Percentiles rank a stretch among this genome's conserved stretches.
Conservation (phyloP, 441 rosid species). For the Pelargonium australe region DNA sequence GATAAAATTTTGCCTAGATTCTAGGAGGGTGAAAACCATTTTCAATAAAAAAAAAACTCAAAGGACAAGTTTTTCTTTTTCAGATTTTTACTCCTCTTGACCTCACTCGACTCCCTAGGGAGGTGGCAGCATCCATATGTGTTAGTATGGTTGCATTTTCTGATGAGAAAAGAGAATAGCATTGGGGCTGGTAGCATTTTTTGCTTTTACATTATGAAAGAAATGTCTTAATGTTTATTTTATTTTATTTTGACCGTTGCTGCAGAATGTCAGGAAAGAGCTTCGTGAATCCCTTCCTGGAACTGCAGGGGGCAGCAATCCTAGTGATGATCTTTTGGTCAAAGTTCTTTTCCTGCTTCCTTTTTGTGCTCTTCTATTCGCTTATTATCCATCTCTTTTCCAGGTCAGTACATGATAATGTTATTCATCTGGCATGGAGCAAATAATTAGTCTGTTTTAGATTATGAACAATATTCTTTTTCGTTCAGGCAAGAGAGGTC, state of each 20-base stretch:
- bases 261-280: slow-evolving; percentile 59
- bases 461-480: slow-evolving; percentile 13
- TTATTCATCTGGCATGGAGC: slow-evolving; percentile 10
- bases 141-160: too few species aligned
- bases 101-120: too few species aligned
- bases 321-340: slow-evolving; percentile 54
- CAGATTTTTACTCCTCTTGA: too few species aligned
- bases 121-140: too few species aligned
- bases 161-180: too few species aligned
- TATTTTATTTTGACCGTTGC: background rate
- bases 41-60: too few species aligned
- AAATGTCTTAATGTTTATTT: background rate
- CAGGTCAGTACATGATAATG: slow-evolving; percentile 41
- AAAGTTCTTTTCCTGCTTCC: slow-evolving; percentile 70
- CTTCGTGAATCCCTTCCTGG: slow-evolving; percentile 90
- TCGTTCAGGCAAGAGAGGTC: slow-evolving; percentile 47
- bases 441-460: background rate
- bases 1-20: too few species aligned
- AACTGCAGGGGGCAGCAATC: slow-evolving; percentile 80
- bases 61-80: too few species aligned
- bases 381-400: slow-evolving; percentile 42
- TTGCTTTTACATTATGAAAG: background rate
- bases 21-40: too few species aligned
- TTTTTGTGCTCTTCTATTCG: slow-evolving; percentile 49
- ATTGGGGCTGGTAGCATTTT: background rate